phyloP scores from a whole-genome alignment of 345 rosid genomes.

The Sonneratia alba region DNA sequence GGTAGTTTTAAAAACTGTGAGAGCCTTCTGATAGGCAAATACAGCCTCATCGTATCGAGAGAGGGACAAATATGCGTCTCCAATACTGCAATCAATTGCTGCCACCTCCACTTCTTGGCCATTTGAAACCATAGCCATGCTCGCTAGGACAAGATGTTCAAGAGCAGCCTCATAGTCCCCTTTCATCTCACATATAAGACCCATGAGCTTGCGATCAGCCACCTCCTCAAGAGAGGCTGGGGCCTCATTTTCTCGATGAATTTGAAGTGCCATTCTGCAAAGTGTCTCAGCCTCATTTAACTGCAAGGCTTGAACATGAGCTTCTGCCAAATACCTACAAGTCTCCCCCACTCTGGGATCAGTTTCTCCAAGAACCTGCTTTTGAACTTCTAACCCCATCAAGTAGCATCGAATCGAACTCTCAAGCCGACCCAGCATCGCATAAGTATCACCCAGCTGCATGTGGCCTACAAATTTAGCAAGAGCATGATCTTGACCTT shows the following conservation, averaged over 20 bases:
- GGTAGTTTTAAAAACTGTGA: constrained; percentile 56
- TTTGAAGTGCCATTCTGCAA: constrained; percentile 60
- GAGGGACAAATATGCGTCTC: constrained; percentile 79
- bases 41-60: constrained; percentile 75
- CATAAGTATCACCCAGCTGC: constrained; percentile 92
- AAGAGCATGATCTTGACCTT: constrained; percentile 75
- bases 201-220: constrained; percentile 86
- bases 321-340: constrained; percentile 74
- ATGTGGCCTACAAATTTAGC: constrained; percentile 85
- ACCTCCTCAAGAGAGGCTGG: constrained; percentile 77
- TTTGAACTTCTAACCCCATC: constrained; percentile 63
- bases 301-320: constrained; percentile 74
- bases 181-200: constrained; percentile 78
- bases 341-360: constrained; percentile 82
- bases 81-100: constrained; percentile 80
- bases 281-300: constrained; percentile 65
- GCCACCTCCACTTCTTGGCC: constrained; percentile 81
- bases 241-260: constrained; percentile 50
- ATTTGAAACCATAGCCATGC: constrained; percentile 79
- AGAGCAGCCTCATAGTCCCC: constrained; percentile 80
- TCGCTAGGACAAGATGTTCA: constrained; percentile 83
- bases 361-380: constrained; percentile 61
- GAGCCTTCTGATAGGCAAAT: constrained; percentile 82
- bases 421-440: constrained; percentile 81
- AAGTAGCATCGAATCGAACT: constrained; percentile 59